Base-by-base conservation (phyloP, 1,139 yeast genomes). In the Saccharomyces pastorianus region DNA sequence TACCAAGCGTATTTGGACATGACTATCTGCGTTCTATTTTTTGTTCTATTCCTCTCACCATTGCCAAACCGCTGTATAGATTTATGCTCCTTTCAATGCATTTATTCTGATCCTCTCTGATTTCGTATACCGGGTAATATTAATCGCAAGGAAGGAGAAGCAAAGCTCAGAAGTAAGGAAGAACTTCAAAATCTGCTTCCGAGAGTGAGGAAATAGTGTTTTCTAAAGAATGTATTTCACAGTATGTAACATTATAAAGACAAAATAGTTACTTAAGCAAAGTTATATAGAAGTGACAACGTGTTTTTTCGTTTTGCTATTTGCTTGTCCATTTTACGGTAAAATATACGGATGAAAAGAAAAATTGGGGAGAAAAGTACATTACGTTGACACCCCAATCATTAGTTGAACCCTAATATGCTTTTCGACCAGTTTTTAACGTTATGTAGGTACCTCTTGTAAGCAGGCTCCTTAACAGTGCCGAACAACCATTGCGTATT, bases 1-100 rank as follows among this genome's bases (percentile, higher is more conserved):
- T 83, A 84, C 89, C 89, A 84, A 50, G 89, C 86, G 67, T 79
- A 79, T 66, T 70, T 73, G 47, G 79, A 73, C 81, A 77, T 77
- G 50, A 42, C 61, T 8, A 13, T 14, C 20, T 11, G 44, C 8
- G 44, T 9, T 38, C 6, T 20, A 6, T 38, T n/a, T 11, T 38
- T 17, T 17, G 25, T 38, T 38, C 25, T 38, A 7, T 11, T 38
- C 3, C n/a, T 38, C 9, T 17, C 23, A 6, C 13, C 13, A 13
- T 9, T 17, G 2, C 17, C 17, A 6, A 20, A 14, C 44, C 5
- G 9, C 44, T 20, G 8, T 4, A 9, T 23, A 38, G 44, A 17
- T 9, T n/a, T 8, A 9, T 17, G 44, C 44, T 17, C 44, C 23
- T 38, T 38, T 38, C 11, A 38, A 38, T 20, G 44, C n/a, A 25